Percentiles rank a stretch among this genome's conserved stretches.
phyloP scores from a whole-genome alignment of 2,329 filamentous ascomycete genomes.

The Claviceps maximensis region DNA sequence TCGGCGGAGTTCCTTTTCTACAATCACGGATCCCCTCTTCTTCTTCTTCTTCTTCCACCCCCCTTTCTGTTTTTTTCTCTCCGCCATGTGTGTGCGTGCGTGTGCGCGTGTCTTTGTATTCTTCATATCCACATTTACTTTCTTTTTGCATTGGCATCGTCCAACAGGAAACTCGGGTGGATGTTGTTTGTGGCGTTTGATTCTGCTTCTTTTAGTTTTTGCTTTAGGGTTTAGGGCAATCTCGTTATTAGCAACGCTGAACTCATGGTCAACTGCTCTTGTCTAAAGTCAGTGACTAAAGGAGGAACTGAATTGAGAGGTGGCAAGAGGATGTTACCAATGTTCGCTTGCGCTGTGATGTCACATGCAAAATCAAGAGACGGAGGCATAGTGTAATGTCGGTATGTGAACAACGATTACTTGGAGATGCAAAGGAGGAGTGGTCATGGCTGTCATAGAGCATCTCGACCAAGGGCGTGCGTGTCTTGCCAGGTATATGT shows the following conservation, averaged over 20 bases:
- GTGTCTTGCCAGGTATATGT: too few relatives aligned
- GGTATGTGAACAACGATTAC: not conserved
- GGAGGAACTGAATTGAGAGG: not conserved
- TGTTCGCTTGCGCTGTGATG: not conserved
- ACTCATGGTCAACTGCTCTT: not conserved
- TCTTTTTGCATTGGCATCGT: constrained; percentile 17
- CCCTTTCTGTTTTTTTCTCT: not conserved
- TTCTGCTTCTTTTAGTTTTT: constrained; percentile 5
- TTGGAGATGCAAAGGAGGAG: not conserved
- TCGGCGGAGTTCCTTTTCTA: not conserved
- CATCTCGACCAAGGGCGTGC: not conserved
- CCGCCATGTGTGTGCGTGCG: not conserved
- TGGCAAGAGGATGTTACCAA: not conserved
- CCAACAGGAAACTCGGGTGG: constrained; percentile 9
- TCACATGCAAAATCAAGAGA: not conserved
- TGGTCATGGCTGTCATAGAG: not conserved
- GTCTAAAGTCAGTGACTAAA: not conserved
- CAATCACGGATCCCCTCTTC: not conserved
- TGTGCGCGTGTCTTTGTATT: not conserved
- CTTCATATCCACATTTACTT: constrained; percentile 7
- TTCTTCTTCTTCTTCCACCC: not conserved
- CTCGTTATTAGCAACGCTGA: not conserved
- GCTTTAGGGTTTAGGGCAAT: not conserved
- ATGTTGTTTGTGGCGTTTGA: constrained; percentile 15
- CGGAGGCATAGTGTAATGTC: not conserved